These are phyloP conservation scores for Phytophthora vignae DNA, from an alignment of 352 stramenopile genomes.

Conservation along the genomic window DNA sequence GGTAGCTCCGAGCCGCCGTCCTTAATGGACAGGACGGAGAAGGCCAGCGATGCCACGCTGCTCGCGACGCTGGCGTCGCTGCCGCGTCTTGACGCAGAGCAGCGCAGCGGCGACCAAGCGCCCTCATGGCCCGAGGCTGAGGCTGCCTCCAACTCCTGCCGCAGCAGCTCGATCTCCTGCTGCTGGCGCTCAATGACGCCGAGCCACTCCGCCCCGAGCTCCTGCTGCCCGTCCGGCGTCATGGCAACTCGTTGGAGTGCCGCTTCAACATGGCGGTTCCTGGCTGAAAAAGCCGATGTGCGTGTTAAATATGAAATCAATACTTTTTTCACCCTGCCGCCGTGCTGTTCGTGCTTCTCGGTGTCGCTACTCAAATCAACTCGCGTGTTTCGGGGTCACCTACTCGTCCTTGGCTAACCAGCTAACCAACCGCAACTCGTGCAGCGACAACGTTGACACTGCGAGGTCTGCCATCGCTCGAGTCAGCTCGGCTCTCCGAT, in stretches of 20 bases:
- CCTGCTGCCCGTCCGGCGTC: slow-evolving; percentile 5
- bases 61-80: slow-evolving; percentile 34
- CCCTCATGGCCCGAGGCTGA: neutral
- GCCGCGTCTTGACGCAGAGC: slow-evolving; percentile 3
- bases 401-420: slow-evolving; percentile 42
- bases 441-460: slow-evolving; percentile 27
- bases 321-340: slow-evolving; percentile 30
- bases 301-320: too few relatives aligned
- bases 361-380: neutral
- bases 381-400: neutral
- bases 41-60: slow-evolving; percentile 34
- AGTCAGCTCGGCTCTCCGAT: slow-evolving; percentile 25
- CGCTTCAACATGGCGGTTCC: too few relatives aligned
- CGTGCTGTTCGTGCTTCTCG: slow-evolving; percentile 12
- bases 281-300: too few relatives aligned
- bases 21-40: slow-evolving; percentile 35
- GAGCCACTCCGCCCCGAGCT: slow-evolving; percentile 39
- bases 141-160: slow-evolving; percentile 14
- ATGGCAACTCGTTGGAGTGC: neutral
- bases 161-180: slow-evolving; percentile 53
- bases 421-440: slow-evolving; percentile 45
- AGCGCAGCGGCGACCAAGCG: neutral
- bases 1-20: slow-evolving; percentile 28
- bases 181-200: slow-evolving; percentile 57
- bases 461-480: slow-evolving; percentile 44